phyloP scores from a whole-genome alignment of 371 early-diverging fungal genomes.

The Entomophthora muscae region DNA sequence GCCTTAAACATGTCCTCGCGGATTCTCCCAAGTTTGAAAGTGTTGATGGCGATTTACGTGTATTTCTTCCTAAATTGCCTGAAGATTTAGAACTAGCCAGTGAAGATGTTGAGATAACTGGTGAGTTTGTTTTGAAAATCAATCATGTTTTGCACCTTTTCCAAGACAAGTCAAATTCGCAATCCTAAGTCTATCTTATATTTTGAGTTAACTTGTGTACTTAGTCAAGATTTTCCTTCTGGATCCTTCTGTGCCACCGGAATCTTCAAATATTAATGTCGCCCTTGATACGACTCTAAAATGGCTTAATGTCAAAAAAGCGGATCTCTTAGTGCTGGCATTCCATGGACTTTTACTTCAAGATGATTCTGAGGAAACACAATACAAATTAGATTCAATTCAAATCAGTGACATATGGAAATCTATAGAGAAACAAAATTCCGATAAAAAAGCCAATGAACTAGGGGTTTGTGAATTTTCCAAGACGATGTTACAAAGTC shows the following conservation, averaged over 20 bases:
- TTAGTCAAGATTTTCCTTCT: not conserved
- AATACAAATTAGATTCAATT: not conserved
- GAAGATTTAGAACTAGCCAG: not conserved
- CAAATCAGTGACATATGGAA: not conserved
- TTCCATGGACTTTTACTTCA: not conserved
- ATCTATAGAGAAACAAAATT: not conserved
- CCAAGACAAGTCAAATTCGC: not conserved
- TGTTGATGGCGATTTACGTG: not conserved
- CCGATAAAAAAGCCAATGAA: not conserved
- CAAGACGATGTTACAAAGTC: not conserved
- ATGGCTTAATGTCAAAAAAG: not conserved
- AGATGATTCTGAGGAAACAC: not conserved
- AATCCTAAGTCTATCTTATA: not conserved
- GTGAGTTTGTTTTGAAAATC: not conserved
- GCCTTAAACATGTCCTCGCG: not conserved
- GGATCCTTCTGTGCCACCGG: not conserved
- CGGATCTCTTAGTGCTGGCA: not conserved
- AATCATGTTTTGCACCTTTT: not conserved
- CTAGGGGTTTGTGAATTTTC: conserved; percentile 2
- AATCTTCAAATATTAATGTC: not conserved
- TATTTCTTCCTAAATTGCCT: not conserved
- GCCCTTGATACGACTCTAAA: not conserved
- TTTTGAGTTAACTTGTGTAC: not conserved
- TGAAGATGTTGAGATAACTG: not conserved
- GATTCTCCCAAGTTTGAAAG: not conserved